Percentiles rank a stretch among this genome's conserved stretches.
phyloP scores from a whole-genome alignment of 163 green algal species.

The Scenedesmus sp. region DNA sequence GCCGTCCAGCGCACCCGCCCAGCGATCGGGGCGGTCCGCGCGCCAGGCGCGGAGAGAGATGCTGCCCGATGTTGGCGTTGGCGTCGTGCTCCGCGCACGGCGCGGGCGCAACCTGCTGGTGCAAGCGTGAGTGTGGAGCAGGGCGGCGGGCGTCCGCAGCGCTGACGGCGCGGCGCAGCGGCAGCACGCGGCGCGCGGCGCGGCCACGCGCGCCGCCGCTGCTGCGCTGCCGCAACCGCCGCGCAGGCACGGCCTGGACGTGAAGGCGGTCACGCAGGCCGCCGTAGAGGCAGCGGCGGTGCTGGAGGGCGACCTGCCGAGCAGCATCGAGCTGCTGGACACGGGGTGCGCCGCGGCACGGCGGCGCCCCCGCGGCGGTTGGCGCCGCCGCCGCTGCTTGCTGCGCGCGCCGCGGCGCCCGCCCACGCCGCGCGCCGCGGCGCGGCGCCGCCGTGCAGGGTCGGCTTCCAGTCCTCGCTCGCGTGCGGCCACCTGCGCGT shows the following conservation, averaged over 20 bases:
- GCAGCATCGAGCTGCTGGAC: conserved; percentile 38
- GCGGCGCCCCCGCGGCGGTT: too few species aligned
- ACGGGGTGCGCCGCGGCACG: conserved; percentile 9
- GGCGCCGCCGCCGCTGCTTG: too few species aligned
- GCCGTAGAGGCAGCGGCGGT: conserved; percentile 38
- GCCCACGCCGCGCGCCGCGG: too few species aligned
- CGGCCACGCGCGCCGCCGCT: not conserved
- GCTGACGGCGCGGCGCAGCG: too few species aligned
- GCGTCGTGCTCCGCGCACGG: conserved; percentile 31
- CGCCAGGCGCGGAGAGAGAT: too few species aligned
- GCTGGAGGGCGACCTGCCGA: conserved; percentile 34
- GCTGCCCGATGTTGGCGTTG: too few species aligned
- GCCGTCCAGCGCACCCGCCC: too few species aligned
- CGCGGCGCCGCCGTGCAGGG: conserved; percentile 3
- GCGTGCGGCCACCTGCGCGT: conserved; percentile 41
- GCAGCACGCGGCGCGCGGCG: not conserved
- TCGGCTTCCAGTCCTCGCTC: conserved; percentile 9
- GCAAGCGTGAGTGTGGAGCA: conserved; percentile 31
- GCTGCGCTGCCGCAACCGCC: not conserved
- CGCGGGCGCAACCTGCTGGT: conserved; percentile 38
- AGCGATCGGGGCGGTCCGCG: too few species aligned
- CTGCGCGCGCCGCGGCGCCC: too few species aligned
- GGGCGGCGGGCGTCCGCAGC: not conserved
- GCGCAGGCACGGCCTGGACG: conserved; percentile 37
- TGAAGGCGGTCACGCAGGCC: conserved; percentile 23